Conservation (phyloP, 345 rosid species). For the Mangifera indica region DNA sequence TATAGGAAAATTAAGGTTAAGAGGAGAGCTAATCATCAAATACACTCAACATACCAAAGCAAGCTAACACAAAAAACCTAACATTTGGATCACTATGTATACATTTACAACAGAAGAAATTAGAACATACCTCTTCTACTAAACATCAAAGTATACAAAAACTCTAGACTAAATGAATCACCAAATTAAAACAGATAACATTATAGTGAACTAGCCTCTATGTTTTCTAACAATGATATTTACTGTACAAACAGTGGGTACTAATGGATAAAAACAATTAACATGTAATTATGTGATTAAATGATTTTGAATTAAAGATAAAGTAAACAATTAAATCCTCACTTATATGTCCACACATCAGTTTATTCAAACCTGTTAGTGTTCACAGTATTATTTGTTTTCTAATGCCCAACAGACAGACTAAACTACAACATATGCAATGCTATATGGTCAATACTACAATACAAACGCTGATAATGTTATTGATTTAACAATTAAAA, state of each 20-base stretch:
- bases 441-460: not conserved
- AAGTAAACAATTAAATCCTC: too few relatives aligned
- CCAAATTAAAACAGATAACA: not conserved
- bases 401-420: not conserved
- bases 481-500: not conserved
- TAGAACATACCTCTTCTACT: not conserved
- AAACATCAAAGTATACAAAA: not conserved
- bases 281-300: too few relatives aligned
- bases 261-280: too few relatives aligned
- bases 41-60: too few relatives aligned
- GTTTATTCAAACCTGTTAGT: too few relatives aligned
- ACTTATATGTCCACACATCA: too few relatives aligned
- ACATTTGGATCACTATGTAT: not conserved
- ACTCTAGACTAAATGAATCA: not conserved
- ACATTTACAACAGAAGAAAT: not conserved
- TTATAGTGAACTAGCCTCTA: not conserved
- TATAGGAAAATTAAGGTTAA: too few relatives aligned
- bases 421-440: not conserved
- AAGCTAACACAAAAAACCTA: too few relatives aligned
- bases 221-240: not conserved
- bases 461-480: too few relatives aligned
- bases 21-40: too few relatives aligned
- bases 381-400: not conserved
- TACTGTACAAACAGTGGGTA: too few relatives aligned
- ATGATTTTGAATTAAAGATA: too few relatives aligned